Conservation (phyloP, 2,329 filamentous ascomycete species). For the Septoria linicola region DNA sequence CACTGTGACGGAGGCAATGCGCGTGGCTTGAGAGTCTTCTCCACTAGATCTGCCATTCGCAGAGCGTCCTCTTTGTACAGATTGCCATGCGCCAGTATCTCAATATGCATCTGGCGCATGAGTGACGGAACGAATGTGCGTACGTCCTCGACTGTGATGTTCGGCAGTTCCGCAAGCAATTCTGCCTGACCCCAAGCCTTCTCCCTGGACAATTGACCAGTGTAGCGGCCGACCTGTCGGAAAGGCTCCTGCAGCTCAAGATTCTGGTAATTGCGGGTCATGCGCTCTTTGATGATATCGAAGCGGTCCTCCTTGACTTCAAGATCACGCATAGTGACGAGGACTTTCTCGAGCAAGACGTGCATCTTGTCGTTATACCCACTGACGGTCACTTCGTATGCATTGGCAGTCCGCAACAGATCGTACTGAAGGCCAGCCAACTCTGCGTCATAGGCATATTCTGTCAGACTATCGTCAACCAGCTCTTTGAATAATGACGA, state of each 20-base stretch:
- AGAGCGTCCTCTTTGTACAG: constrained; percentile 91
- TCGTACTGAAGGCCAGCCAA: constrained; percentile 84
- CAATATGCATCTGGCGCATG: constrained; percentile 79
- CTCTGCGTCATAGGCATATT: constrained; percentile 95
- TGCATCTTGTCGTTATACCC: constrained; percentile 97
- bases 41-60: constrained; percentile 77
- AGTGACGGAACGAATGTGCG: constrained; percentile 76
- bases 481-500: constrained; percentile 78
- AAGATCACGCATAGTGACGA: constrained; percentile 79
- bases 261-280: constrained; percentile 76
- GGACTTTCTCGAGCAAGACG: constrained; percentile 84
- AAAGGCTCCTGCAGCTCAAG: constrained; percentile 87
- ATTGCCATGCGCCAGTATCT: constrained; percentile 87
- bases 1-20: constrained; percentile 74
- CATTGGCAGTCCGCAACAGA: constrained; percentile 69
- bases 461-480: constrained; percentile 82
- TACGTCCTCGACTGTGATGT: constrained; percentile 72
- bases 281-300: constrained; percentile 82
- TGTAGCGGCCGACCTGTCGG: constrained; percentile 80
- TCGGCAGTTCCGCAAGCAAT: constrained; percentile 71
- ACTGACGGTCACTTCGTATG: constrained; percentile 69
- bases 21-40: constrained; percentile 72
- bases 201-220: constrained; percentile 75
- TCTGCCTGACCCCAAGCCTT: constrained; percentile 78
- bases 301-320: constrained; percentile 85